Percentiles rank a stretch among this genome's conserved stretches.
Evolutionary conservation across 768 basidiomycete genomes (phyloP).

Genomic region (Kwoniella newhampshirensis): DNA sequence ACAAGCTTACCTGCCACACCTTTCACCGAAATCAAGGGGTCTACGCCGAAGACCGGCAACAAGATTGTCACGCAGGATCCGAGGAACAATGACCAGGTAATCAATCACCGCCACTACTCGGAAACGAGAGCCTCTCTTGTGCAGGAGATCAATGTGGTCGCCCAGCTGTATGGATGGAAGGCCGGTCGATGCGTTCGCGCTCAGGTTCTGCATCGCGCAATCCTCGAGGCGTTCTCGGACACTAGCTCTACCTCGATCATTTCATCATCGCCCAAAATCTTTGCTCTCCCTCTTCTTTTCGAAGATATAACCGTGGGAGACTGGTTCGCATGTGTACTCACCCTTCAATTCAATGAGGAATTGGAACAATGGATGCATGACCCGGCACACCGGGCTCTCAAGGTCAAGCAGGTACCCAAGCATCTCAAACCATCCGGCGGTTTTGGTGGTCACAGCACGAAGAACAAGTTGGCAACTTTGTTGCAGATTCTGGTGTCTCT

Average conservation of each 20-base stretch:
- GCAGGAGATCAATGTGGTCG: slow-evolving; percentile 68
- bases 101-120: not conserved
- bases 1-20: slow-evolving; percentile 53
- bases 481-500: slow-evolving; percentile 64
- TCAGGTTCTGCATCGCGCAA: slow-evolving; percentile 49
- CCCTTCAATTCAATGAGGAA: slow-evolving; percentile 62
- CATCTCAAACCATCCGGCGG: slow-evolving; percentile 61
- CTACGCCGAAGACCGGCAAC: not conserved
- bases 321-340: slow-evolving; percentile 66
- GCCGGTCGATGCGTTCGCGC: slow-evolving; percentile 67
- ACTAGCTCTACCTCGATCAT: slow-evolving; percentile 58
- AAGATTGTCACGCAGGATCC: slow-evolving; percentile 2
- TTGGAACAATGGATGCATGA: slow-evolving; percentile 60
- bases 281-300: slow-evolving; percentile 64
- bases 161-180: slow-evolving; percentile 73
- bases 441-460: slow-evolving; percentile 63
- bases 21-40: slow-evolving; percentile 3
- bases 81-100: no score
- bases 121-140: slow-evolving; percentile 48
- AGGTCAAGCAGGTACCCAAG: slow-evolving; percentile 61
- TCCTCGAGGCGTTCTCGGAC: slow-evolving; percentile 22
- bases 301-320: slow-evolving; percentile 66
- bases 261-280: slow-evolving; percentile 61
- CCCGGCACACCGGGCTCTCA: slow-evolving; percentile 58
- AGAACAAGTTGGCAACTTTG: slow-evolving; percentile 64